Base-by-base conservation (phyloP, 192 early-diverging fungal species). In the Backusella liffmaniae region DNA sequence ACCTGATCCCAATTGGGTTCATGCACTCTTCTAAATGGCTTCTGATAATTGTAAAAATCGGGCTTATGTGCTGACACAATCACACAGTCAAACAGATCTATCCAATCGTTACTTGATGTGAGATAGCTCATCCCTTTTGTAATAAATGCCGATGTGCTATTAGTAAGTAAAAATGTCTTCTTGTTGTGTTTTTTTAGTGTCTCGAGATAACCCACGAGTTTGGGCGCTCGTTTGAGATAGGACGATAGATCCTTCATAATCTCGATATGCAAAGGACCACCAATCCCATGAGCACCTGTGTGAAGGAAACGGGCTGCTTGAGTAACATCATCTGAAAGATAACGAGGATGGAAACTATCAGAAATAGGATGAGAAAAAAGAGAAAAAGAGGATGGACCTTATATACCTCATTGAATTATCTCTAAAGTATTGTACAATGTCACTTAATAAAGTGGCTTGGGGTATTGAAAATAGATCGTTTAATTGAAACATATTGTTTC, bases 381-480 rank as follows among this genome's bases (percentile, higher is more conserved):
- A 68, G 30, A 73, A 29, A 65, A 65, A 34, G 53, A 41, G 3
- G 59, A 23, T 37, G 30, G 76, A 3, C 3, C 18, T 12, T 10
- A 66, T 46, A 44, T 71, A 82, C 75, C 81, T 79, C 23, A 88
- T 88, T 35, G 76, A 76, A 67, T 86, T 76, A 36, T 91, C 89
- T 23, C 76, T 73, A 76, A 91, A 91, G 56, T 88, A 86, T 83
- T 91, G 90, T 13, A 87, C 80, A 29, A 91, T 79, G 56, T 91
- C 90, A 15, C 87, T 86, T 65, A 90, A 74, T 30, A 90, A 67
- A 16, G 88, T 88, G 0, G 89, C 86, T 56, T 80, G 79, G 0
- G 90, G 90, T 30, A 88, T 80, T 13, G 84, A 86, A 53, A 90
- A 91, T 9, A 91, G 70, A 70, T 91, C 90, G 37, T 89, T 90